Evolutionary conservation across 345 rosid genomes (phyloP), one percentile per base, ranked within the genome.

Genomic region (Rhizophora apiculata): DNA sequence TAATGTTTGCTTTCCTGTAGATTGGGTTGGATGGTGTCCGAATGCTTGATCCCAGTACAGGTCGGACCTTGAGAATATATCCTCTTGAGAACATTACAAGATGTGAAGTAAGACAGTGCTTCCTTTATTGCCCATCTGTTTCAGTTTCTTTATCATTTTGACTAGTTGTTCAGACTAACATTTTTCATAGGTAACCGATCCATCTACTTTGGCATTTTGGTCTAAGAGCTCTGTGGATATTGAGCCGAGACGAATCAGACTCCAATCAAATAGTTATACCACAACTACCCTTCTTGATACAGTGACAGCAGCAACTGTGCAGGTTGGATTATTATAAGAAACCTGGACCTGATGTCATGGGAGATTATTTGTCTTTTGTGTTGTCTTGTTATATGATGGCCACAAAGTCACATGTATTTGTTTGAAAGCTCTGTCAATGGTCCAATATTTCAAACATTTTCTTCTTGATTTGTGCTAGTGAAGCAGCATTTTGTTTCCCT

Each of bases 11-110:
- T 34, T 10, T 69, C 8, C 76, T 74, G 68, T 86, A 96, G 99
- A 88, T 96, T 79, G 98, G 93, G 74, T 88, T 96, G 89, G 99
- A 96, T 83, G 98, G 98, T 15, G 86, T 96, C 31, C 90, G 90
- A 2, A 96, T 96, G 98, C 97, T 96, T 68, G 99, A 96, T 80
- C 97, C 99, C 19, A 85, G 76, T 69, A 88, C 90, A 37, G 80
- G 87, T 64, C 83, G 96, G 68, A 96, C 91, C 24, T 77, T 90
- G 76, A 96, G 98, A 74, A 90, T 96, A 85, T 96, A 96, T 79
- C 90, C 99, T 52, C 90, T 92, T 8, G 99, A 96, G 85, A 89
- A 82, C 79, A 83, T 96, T 63, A 89, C 99, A 18, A 85, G 88
- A 89, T 96, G 99, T 21, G 99, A 96, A 58, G 99, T 92, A 74